These are phyloP conservation scores for Chenopodium quinoa DNA, from an alignment of 148 eudicot species.

Conservation along the genomic window DNA sequence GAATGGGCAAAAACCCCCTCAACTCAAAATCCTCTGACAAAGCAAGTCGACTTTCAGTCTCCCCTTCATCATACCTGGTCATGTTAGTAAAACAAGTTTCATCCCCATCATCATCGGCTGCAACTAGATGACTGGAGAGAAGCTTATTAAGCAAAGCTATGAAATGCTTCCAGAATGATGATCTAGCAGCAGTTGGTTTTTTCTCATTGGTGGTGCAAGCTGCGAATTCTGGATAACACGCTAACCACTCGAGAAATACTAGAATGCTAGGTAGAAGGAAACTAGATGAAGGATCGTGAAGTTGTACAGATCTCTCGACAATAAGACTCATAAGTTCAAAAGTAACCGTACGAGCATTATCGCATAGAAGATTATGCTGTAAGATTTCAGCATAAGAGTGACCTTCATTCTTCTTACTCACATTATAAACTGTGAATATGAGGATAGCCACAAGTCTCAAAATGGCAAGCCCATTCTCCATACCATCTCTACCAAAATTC, in stretches of 20 bases:
- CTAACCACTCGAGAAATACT: constrained; percentile 61
- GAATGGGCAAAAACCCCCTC: constrained; percentile 56
- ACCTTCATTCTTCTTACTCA: constrained; percentile 46
- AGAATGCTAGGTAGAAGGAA: constrained; percentile 53
- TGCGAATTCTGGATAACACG: constrained; percentile 49
- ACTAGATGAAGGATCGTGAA: constrained; percentile 48
- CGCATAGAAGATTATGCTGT: constrained; percentile 47
- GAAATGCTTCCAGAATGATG: constrained; percentile 51
- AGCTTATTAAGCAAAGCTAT: constrained; percentile 46
- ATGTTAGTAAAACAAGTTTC: constrained; percentile 50
- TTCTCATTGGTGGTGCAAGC: constrained; percentile 33
- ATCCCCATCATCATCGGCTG: constrained; percentile 42
- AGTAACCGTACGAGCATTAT: constrained; percentile 45
- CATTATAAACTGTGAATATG: constrained; percentile 49
- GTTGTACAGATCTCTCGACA: constrained; percentile 43
- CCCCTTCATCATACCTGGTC: constrained; percentile 56
- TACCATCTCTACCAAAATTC: constrained; percentile 39
- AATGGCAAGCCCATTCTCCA: constrained; percentile 43
- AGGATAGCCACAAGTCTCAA: constrained; percentile 45
- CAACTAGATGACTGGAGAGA: constrained; percentile 30
- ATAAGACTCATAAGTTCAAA: constrained; percentile 51
- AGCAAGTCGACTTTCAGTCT: constrained; percentile 43
- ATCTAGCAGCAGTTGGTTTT: constrained; percentile 34
- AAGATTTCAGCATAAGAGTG: constrained; percentile 53
- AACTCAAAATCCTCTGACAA: constrained; percentile 60